These are phyloP conservation scores for Sporothrix phasma DNA, from an alignment of 2,329 filamentous ascomycete genomes.

Conservation along the genomic window DNA sequence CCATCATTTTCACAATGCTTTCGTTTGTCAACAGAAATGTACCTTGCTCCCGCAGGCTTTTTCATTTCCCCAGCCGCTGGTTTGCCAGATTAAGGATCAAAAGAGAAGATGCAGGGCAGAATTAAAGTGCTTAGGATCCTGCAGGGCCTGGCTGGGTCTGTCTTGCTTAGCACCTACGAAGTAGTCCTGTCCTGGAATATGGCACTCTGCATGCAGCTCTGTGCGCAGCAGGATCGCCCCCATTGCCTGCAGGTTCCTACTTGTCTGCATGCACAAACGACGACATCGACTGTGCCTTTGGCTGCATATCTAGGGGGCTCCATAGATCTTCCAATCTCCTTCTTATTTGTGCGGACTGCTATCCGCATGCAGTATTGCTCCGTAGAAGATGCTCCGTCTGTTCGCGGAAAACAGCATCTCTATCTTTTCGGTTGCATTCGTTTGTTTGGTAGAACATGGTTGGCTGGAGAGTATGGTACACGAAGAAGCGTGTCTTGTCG, in stretches of 20 bases:
- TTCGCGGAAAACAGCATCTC: background rate
- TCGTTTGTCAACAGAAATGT: background rate
- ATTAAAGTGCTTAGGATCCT: background rate
- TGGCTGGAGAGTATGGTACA: no score
- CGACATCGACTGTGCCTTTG: background rate
- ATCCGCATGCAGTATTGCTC: background rate
- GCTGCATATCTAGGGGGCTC: background rate
- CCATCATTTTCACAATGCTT: background rate
- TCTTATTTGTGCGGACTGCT: background rate
- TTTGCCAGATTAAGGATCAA: background rate
- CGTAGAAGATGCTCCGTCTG: background rate
- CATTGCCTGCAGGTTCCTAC: background rate
- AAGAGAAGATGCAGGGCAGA: background rate
- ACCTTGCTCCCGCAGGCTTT: background rate
- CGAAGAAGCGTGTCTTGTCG: no score
- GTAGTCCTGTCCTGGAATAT: background rate
- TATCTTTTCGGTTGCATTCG: background rate
- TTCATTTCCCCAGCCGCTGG: background rate
- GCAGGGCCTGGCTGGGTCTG: background rate
- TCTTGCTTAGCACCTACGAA: background rate
- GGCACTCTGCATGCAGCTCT: slow-evolving; percentile 1
- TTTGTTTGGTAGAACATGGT: no score
- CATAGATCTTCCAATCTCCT: background rate
- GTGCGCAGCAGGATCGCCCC: background rate
- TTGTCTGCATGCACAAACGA: background rate